These are phyloP conservation scores for Monoraphidium neglectum DNA, from an alignment of 139 green algal genomes.

Conservation along the genomic window DNA sequence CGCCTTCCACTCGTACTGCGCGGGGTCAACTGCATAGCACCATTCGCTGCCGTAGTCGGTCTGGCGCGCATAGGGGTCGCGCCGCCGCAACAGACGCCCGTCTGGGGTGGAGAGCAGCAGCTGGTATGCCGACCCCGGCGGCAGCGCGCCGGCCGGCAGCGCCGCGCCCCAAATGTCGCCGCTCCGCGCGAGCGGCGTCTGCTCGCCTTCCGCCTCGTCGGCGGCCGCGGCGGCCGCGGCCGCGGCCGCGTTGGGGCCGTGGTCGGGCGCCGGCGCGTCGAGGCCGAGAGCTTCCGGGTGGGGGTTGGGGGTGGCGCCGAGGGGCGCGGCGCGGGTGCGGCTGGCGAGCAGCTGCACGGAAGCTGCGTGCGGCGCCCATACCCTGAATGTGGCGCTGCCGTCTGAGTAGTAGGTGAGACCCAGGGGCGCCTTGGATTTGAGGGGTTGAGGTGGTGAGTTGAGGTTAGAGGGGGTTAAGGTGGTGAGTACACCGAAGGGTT, in stretches of 20 bases:
- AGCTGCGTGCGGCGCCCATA: slow-evolving; percentile 46
- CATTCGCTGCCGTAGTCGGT: slow-evolving; percentile 43
- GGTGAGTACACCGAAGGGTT: too few relatives aligned
- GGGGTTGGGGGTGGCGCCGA: too few relatives aligned
- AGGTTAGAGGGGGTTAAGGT: too few relatives aligned
- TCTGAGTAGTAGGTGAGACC: too few relatives aligned
- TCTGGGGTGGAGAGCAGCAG: slow-evolving; percentile 14
- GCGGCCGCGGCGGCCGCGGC: background rate
- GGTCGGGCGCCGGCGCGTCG: too few relatives aligned
- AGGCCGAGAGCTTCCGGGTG: too few relatives aligned
- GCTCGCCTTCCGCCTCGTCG: background rate
- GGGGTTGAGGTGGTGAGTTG: too few relatives aligned
- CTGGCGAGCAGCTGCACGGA: slow-evolving; percentile 23
- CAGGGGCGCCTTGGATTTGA: too few relatives aligned
- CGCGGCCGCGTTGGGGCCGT: too few relatives aligned
- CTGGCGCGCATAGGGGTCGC: slow-evolving; percentile 46
- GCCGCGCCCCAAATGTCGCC: background rate
- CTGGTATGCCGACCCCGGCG: background rate
- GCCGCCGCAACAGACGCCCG: slow-evolving; percentile 16
- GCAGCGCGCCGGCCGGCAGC: background rate
- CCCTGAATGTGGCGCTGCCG: slow-evolving; percentile 23
- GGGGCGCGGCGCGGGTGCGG: too few relatives aligned
- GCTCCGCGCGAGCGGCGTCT: background rate
- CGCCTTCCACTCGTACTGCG: slow-evolving; percentile 27
- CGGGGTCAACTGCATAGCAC: slow-evolving; percentile 51